Evolutionary conservation across 805 yeast genomes (phyloP).

Genomic region (Wickerhamomyces canadensis): DNA sequence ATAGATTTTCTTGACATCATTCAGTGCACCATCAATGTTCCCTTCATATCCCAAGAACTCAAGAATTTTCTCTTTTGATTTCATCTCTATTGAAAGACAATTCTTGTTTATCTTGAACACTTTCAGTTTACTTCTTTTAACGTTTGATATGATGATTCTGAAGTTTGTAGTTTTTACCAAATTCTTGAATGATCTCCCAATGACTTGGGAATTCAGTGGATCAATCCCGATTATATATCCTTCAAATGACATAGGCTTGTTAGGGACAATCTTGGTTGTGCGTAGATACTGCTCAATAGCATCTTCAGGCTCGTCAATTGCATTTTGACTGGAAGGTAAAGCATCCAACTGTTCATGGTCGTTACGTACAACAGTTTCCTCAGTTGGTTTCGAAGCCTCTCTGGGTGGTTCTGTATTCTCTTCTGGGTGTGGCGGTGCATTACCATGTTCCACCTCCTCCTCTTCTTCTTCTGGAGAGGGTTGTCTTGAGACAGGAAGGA

Average conservation of each 20-base stretch:
- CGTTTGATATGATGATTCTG: slow-evolving; percentile 13
- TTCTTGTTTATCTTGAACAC: slow-evolving; percentile 10
- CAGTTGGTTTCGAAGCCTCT: too few species aligned
- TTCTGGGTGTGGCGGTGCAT: too few species aligned
- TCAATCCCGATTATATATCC: slow-evolving; percentile 14
- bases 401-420: too few species aligned
- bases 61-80: slow-evolving; percentile 8
- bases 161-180: slow-evolving; percentile 8
- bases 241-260: background rate
- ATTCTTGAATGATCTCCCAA: slow-evolving; percentile 13
- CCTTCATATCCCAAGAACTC: slow-evolving; percentile 10
- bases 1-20: background rate
- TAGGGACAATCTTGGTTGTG: background rate
- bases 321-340: too few species aligned
- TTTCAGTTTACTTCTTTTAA: background rate
- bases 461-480: too few species aligned
- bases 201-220: slow-evolving; percentile 6
- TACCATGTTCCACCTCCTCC: too few species aligned
- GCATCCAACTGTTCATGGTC: too few species aligned
- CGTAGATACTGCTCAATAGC: background rate
- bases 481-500: too few species aligned
- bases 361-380: too few species aligned
- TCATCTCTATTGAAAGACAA: slow-evolving; percentile 12
- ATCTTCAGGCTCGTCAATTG: background rate
- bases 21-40: slow-evolving; percentile 1